phyloP scores from a whole-genome alignment of 768 basidiomycete species.

The Leucocoprinus leucothites region DNA sequence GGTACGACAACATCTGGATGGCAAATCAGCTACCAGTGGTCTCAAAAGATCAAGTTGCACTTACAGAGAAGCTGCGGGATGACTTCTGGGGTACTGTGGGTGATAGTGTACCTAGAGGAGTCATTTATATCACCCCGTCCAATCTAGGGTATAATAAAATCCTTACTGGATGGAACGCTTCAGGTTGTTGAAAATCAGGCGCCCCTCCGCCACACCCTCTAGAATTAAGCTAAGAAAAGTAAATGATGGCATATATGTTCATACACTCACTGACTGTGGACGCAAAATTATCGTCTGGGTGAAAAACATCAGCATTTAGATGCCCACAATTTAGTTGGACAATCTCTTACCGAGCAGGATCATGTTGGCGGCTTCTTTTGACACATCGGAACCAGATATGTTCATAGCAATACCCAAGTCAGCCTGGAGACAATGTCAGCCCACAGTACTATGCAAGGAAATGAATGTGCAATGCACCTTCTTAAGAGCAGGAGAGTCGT shows the following conservation, averaged over 20 bases:
- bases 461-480: slow-evolving; percentile 30
- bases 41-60: slow-evolving; percentile 16
- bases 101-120: slow-evolving; percentile 50
- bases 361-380: slow-evolving; percentile 75
- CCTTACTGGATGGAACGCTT: slow-evolving; percentile 67
- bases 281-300: slow-evolving; percentile 65
- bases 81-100: slow-evolving; percentile 68
- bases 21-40: neutral
- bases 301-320: neutral
- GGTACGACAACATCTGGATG: slow-evolving; percentile 63
- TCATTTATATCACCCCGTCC: neutral
- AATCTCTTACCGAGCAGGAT: slow-evolving; percentile 54
- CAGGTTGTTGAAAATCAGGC: slow-evolving; percentile 67
- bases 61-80: slow-evolving; percentile 65
- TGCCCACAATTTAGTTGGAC: neutral
- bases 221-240: neutral
- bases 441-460: neutral
- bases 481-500: slow-evolving; percentile 69
- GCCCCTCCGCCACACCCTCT: slow-evolving; percentile 70
- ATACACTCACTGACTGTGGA: slow-evolving; percentile 60
- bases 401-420: slow-evolving; percentile 77
- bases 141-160: neutral
- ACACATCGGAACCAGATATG: slow-evolving; percentile 70
- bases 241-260: neutral
- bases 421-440: slow-evolving; percentile 38